Conservation (phyloP, 2,329 filamentous ascomycete species). For the Colletotrichum agaves region DNA sequence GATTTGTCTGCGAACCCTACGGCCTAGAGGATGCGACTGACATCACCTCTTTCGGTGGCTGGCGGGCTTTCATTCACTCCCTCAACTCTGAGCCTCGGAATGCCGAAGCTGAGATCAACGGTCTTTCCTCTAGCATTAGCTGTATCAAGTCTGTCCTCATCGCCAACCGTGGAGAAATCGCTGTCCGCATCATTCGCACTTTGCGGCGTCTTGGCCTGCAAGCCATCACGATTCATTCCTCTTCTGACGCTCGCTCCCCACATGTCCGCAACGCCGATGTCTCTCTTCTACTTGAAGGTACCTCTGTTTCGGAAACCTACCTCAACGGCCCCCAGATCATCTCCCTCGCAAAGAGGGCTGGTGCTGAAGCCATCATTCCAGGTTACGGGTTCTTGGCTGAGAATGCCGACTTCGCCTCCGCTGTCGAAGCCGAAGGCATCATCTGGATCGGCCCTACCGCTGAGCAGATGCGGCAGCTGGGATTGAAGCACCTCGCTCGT, state of each 20-base stretch:
- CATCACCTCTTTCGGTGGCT: slow-evolving; percentile 47
- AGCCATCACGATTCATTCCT: slow-evolving; percentile 77
- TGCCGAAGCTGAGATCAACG: background rate
- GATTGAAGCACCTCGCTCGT: slow-evolving; percentile 52
- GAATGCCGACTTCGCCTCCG: slow-evolving; percentile 68
- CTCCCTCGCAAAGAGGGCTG: slow-evolving; percentile 58
- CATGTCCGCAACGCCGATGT: slow-evolving; percentile 76
- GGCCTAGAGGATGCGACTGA: slow-evolving; percentile 46
- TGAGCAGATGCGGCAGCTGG: slow-evolving; percentile 51
- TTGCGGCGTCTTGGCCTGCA: slow-evolving; percentile 73
- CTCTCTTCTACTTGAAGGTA: slow-evolving; percentile 70
- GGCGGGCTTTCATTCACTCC: slow-evolving; percentile 44
- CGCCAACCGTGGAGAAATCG: slow-evolving; percentile 81
- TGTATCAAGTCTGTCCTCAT: slow-evolving; percentile 61
- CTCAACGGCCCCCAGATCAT: slow-evolving; percentile 73
- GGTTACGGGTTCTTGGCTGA: slow-evolving; percentile 76
- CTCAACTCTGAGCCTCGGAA: background rate
- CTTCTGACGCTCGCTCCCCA: slow-evolving; percentile 68
- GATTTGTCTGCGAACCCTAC: slow-evolving; percentile 51
- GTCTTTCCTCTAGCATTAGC: background rate
- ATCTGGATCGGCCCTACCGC: slow-evolving; percentile 69
- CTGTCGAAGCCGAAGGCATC: slow-evolving; percentile 63
- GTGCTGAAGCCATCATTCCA: slow-evolving; percentile 69
- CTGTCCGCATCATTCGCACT: slow-evolving; percentile 75
- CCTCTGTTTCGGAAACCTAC: slow-evolving; percentile 60